Conservation (phyloP, 179 eudicot species). For the Patellifolia procumbens region DNA sequence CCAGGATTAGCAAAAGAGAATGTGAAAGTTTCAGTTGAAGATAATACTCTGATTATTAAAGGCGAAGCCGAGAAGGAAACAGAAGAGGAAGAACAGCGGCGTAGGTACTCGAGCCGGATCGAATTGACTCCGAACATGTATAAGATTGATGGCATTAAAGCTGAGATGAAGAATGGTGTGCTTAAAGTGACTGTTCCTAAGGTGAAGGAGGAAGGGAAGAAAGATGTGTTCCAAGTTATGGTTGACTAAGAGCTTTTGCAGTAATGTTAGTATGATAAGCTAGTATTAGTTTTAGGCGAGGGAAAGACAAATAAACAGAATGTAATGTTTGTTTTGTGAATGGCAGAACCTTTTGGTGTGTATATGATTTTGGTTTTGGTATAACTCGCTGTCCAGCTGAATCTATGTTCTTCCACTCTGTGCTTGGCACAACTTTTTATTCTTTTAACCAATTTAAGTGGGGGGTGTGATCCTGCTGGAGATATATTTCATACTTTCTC, state of each 20-base stretch:
- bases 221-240: constrained; percentile 47
- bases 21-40: constrained; percentile 64
- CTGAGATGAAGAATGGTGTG: constrained; percentile 90
- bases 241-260: constrained; percentile 27
- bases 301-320: too few relatives aligned
- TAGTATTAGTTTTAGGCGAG: too few relatives aligned
- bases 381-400: too few relatives aligned
- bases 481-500: too few relatives aligned
- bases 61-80: constrained; percentile 52
- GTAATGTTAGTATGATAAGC: too few relatives aligned
- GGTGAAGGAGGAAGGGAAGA: constrained; percentile 70
- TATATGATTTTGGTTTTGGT: too few relatives aligned
- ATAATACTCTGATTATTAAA: constrained; percentile 53
- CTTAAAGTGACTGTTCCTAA: constrained; percentile 63
- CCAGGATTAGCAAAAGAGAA: constrained; percentile 72
- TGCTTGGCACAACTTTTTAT: too few relatives aligned
- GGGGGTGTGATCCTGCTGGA: too few relatives aligned
- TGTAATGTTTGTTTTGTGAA: too few relatives aligned
- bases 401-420: too few relatives aligned
- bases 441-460: too few relatives aligned
- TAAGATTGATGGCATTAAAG: constrained; percentile 61
- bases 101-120: constrained; percentile 55
- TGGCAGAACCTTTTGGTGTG: too few relatives aligned
- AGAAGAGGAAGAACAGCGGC: constrained; percentile 38
- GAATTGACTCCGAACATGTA: constrained; percentile 54